Evolutionary conservation across 108 stramenopile species (phyloP), one percentile per base, ranked within the genome.

Genomic region (Chaetoceros tenuissimus): DNA sequence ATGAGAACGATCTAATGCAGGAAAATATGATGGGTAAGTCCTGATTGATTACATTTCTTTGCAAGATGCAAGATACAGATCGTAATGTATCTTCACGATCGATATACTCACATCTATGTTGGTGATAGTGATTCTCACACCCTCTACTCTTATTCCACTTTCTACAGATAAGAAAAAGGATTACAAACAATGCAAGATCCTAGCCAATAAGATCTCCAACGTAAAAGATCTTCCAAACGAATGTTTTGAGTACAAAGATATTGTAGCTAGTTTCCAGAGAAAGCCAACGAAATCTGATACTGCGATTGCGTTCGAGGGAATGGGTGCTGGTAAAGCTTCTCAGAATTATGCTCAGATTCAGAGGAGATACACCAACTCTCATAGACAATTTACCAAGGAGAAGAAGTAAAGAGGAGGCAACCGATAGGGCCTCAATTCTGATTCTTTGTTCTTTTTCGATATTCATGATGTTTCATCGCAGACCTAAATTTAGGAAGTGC

Each of bases 1-100:
- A 78, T 49, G 77, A 78, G 51, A 57, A 61, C 50, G 77, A 78
- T 63, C 66, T 78, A 16, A 27, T 78, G 53, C 58, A 54, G 67
- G 77, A 72, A 55, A 57, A 71, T 71, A 23, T 22, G 48, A n/a
- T 23, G 28, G 16, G 31, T 22, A 56, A 22, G 24, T 17, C 18
- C 58, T 13, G 18, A 22, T n/a, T n/a, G n/a, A n/a, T n/a, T n/a
- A n/a, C n/a, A 50, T 50, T 17, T 16, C 49, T 20, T 47, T 3
- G 3, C 1, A 47, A 22, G 43, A 44, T 26, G n/a, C 51, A 52
- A 52, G 19, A 26, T 27, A 5, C 2, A 18, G 24, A n/a, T 24
- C 25, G 26, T 24, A 18, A 5, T 3, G 25, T 47, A 22, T 47
- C 3, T 1, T 47, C 46, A 22, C 22, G 2, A 3, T 47, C 46